phyloP scores from a whole-genome alignment of 495 filamentous ascomycete species.

The Penicillium cinerascens region DNA sequence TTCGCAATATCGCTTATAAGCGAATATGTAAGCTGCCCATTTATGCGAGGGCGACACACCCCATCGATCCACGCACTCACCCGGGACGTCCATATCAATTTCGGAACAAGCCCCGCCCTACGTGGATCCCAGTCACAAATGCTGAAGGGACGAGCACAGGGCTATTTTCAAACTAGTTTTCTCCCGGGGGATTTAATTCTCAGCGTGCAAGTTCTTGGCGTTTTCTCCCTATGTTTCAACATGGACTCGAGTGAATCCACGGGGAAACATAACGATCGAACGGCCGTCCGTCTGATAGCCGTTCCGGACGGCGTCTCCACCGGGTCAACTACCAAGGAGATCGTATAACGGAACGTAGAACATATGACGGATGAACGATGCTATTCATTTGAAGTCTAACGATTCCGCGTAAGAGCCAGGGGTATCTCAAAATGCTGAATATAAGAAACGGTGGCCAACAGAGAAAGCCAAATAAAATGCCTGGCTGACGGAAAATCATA shows the following conservation, averaged over 20 bases:
- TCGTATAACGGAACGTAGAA: background rate
- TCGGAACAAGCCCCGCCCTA: background rate
- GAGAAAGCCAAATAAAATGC: slow-evolving; percentile 6
- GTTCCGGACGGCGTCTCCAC: slow-evolving; percentile 2
- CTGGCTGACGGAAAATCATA: background rate
- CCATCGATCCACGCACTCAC: background rate
- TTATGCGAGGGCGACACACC: background rate
- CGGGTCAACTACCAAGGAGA: no score
- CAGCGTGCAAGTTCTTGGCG: background rate
- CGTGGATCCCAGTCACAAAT: slow-evolving; percentile 1
- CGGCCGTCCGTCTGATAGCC: slow-evolving; percentile 5
- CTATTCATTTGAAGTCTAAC: slow-evolving; percentile 10
- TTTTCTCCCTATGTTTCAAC: background rate
- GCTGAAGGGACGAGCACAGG: slow-evolving; percentile 8
- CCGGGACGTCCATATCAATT: background rate
- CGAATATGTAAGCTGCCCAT: background rate
- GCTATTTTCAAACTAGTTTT: background rate
- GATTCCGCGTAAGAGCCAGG: slow-evolving; percentile 12
- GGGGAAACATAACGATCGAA: background rate
- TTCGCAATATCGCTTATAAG: background rate
- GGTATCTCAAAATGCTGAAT: slow-evolving; percentile 27
- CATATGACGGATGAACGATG: background rate
- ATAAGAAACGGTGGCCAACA: background rate
- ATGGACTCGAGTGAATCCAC: background rate
- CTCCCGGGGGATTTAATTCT: background rate